Evolutionary conservation across 83 land plant genomes (phyloP).

Genomic region (Thuja plicata): DNA sequence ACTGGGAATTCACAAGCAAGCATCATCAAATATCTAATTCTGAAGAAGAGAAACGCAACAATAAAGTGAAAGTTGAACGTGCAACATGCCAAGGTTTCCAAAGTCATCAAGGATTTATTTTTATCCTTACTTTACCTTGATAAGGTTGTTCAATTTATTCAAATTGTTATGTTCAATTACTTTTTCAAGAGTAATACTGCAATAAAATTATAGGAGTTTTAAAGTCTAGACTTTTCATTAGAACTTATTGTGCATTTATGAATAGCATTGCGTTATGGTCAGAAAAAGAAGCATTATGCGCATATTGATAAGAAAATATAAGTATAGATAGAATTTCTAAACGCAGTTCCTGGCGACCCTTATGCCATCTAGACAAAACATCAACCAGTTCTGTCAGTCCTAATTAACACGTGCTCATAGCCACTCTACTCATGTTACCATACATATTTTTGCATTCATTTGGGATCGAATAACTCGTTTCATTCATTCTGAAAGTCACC

Average conservation of each 20-base stretch:
- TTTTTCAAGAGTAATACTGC: background rate
- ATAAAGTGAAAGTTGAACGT: background rate
- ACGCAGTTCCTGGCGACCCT: background rate
- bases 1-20: background rate
- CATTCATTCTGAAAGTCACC: background rate
- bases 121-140: background rate
- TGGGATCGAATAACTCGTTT: background rate
- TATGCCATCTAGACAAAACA: background rate
- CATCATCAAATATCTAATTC: background rate
- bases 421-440: background rate
- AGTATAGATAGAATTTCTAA: background rate
- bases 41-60: background rate
- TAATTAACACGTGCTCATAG: background rate
- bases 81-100: background rate
- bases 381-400: background rate
- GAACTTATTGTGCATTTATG: background rate
- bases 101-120: background rate
- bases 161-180: too few species aligned
- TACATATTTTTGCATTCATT: background rate
- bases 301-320: background rate
- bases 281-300: background rate
- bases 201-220: too few species aligned
- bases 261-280: background rate
- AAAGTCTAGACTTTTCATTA: background rate
- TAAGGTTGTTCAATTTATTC: background rate